Percentiles rank a stretch among this genome's conserved stretches.
Evolutionary conservation across 352 stramenopile species (phyloP).

Genomic region (Phytophthora sp.): DNA sequence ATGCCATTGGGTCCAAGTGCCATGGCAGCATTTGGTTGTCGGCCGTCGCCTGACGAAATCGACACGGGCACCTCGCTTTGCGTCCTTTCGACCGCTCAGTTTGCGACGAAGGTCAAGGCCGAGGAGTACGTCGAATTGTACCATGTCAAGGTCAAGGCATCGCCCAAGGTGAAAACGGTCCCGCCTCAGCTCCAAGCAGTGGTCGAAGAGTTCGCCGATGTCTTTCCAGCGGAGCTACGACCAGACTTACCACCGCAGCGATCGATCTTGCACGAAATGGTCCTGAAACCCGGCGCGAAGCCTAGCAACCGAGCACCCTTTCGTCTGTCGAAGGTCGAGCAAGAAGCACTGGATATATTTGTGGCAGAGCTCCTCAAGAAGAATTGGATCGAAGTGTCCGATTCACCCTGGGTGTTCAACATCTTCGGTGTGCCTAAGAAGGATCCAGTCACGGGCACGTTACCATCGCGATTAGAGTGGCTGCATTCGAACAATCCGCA

Average conservation of each 20-base stretch:
- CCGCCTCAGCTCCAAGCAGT: too few species aligned
- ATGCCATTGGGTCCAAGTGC: too few species aligned
- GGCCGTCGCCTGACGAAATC: too few species aligned
- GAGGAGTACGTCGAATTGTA: too few species aligned
- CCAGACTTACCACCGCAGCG: neutral
- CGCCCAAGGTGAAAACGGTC: neutral
- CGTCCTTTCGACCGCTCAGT: too few species aligned
- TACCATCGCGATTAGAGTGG: constrained; percentile 1
- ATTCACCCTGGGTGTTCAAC: constrained; percentile 15
- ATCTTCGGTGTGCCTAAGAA: constrained; percentile 18
- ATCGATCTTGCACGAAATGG: neutral
- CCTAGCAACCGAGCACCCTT: neutral
- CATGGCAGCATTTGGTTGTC: too few species aligned
- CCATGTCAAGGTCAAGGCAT: neutral
- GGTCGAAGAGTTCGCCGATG: neutral
- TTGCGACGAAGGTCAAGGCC: too few species aligned
- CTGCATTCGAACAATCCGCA: neutral
- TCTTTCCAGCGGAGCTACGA: constrained; percentile 2
- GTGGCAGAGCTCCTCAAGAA: constrained; percentile 5
- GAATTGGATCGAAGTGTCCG: constrained; percentile 10
- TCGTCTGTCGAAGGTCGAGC: neutral
- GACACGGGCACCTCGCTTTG: too few species aligned
- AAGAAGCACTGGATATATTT: neutral
- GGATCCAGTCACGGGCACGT: constrained; percentile 1
- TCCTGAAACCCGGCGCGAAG: neutral